Base-by-base conservation (phyloP, 2,329 filamentous ascomycete genomes). In the Keithomyces neogunnii region DNA sequence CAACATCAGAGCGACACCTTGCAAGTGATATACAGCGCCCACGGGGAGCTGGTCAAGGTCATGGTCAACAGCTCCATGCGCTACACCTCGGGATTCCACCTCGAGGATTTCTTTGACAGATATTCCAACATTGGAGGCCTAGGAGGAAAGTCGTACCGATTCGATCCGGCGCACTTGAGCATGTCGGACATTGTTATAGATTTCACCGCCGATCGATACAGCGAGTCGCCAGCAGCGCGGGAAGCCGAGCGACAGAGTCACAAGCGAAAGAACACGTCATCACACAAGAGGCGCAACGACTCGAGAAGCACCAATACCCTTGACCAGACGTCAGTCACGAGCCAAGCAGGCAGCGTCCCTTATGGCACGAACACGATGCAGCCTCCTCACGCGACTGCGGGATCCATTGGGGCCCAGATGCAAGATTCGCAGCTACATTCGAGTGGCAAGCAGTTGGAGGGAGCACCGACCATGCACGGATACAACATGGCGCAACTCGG, bases 91-190 rank as follows among this genome's bases (percentile, higher is more conserved):
- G 86, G 88, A 1, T 92, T 93, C 61, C 88, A 93, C 55, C 78
- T 91, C 11, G 89, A 93, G 56, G 88, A 93, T 62, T 95, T 95
- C 66, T 91, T 93, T 59, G 88, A 93, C 59, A 78, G 89, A 31
- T 95, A 95, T 53, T 69, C 72, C 0, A 79, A 77, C 52, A 73
- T 82, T 44, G 73, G 74, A 1, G 74, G 77, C 0, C 71, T 72
- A 26, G 82, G 81, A 0, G 85, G 83, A 1, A 76, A 82, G 51
- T 73, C 76, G 0, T 79, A 76, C 56, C 72, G 68, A 4, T 88
- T 93, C 50, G 88, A 93, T 59, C 81, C 86, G 2, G 83, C 86
- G 1, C 87, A 90, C 61, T 73, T 92, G 38, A 85, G 80, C 13
- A 80, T 93, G 50, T 70, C 79, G 1, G 87, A 92, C 59, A 77